Conservation (phyloP, 2,329 filamentous ascomycete species). For the Acrodontium crateriforme region DNA sequence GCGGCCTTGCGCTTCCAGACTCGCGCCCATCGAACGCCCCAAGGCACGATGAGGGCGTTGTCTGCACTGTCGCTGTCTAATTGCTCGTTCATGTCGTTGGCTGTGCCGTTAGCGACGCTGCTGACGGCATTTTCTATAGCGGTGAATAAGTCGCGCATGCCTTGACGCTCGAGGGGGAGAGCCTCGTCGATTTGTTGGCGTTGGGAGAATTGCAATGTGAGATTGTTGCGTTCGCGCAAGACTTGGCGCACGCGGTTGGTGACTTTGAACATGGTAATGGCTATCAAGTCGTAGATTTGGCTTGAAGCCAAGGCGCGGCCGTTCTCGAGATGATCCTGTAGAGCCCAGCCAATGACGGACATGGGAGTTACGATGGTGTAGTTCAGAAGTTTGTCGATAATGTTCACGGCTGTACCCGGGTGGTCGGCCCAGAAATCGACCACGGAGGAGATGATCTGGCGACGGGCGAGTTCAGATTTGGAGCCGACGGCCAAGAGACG, state of each 20-base stretch:
- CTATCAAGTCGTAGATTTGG: slow-evolving; percentile 80
- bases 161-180: slow-evolving; percentile 52
- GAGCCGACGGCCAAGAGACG: slow-evolving; percentile 68
- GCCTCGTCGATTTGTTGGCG: slow-evolving; percentile 50
- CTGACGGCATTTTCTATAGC: slow-evolving; percentile 65
- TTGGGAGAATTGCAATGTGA: slow-evolving; percentile 42
- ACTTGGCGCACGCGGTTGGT: slow-evolving; percentile 76
- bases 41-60: slow-evolving; percentile 55
- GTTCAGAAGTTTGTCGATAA: slow-evolving; percentile 93
- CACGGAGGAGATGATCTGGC: slow-evolving; percentile 81
- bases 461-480: slow-evolving; percentile 59
- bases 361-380: slow-evolving; percentile 84
- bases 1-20: slow-evolving; percentile 71
- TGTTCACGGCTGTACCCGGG: slow-evolving; percentile 79
- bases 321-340: slow-evolving; percentile 48
- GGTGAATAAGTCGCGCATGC: slow-evolving; percentile 67
- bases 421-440: slow-evolving; percentile 90
- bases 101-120: slow-evolving; percentile 57
- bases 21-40: slow-evolving; percentile 76
- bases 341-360: slow-evolving; percentile 79
- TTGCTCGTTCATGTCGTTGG: slow-evolving; percentile 61
- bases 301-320: slow-evolving; percentile 50
- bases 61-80: slow-evolving; percentile 44
- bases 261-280: slow-evolving; percentile 79
- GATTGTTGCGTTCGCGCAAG: slow-evolving; percentile 46